Evolutionary conservation across 805 yeast species (phyloP), one percentile per base, ranked within the genome.

Genomic region (Wickerhamiella sergipiensis): DNA sequence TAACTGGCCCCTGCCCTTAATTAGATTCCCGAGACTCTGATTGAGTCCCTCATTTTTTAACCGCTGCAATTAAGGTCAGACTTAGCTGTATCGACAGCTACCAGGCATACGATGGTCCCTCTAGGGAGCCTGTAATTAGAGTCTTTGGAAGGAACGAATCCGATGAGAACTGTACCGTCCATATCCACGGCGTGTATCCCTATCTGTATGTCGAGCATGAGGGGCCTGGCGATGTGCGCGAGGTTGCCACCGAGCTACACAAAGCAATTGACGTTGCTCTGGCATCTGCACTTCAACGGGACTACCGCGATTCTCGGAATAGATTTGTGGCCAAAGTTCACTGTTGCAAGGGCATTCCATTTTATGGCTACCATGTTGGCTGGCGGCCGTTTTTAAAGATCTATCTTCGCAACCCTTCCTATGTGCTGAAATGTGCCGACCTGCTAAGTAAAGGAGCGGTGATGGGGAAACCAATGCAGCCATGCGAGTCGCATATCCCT

Each of bases 141-240:
- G 66, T 92, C 0, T 92, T 79, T 67, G 97, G 97, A 0, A 72
- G 78, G 12, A 55, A 82, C 0, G 72, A 77, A 1, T 71, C 80
- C 0, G 85, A 87, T 0, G 79, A 77, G 56, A 76, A 77, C 26
- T 72, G 74, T 10, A 57, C 76, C 13, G 75, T 83, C 1, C 96
- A 92, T 63, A 68, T 92, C 9, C 97, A 89, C 67, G 89, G 90
- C 40, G 77, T 77, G 18, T 85, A 74, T 56, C 98, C 97, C 0
- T 92, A 90, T 61, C 57, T 90, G 1, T 88, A 75, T 61, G 70
- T 89, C 2, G 78, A 77, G 36, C 36, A 55, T 6, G 53, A 57
- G 15, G 62, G 57, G 1, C 48, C 43, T 8, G 51, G 48, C 19
- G 52, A 46, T n/a, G 19, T n/a, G 7, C 18, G 26, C 9, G 46